A percentile compares a stretch with the other conserved stretches of the same genome.
Evolutionary conservation across 495 filamentous ascomycete species (phyloP).

Genomic region (Cudoniella acicularis): DNA sequence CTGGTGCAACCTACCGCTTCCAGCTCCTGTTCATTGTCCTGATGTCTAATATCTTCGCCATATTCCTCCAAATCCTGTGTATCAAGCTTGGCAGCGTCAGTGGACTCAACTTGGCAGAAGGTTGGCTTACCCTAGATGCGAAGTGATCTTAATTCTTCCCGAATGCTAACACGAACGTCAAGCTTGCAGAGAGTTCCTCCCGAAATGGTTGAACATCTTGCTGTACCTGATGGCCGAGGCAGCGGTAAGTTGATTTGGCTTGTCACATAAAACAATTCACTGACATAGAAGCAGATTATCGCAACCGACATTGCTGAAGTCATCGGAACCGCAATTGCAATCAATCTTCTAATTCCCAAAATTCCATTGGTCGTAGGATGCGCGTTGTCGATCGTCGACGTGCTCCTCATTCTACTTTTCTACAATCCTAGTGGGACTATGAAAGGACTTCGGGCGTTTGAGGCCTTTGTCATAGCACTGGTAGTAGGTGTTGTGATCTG

Average conservation of each 20-base stretch:
- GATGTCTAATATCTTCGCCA: conserved; percentile 79
- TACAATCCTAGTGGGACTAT: conserved; percentile 75
- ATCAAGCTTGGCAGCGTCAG: conserved; percentile 85
- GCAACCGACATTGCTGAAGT: conserved; percentile 92
- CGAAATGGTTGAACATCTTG: conserved; percentile 69
- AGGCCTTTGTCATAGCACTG: conserved; percentile 72
- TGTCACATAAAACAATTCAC: not conserved
- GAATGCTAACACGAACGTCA: no score
- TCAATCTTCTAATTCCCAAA: conserved; percentile 73
- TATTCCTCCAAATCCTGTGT: conserved; percentile 77
- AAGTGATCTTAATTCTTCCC: no score
- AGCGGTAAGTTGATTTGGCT: conserved; percentile 36
- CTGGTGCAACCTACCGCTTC: conserved; percentile 61
- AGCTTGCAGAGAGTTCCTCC: conserved; percentile 71
- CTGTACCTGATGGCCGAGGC: conserved; percentile 74
- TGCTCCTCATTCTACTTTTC: conserved; percentile 81
- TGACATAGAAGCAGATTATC: conserved; percentile 49
- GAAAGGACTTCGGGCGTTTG: conserved; percentile 70
- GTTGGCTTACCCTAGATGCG: no score
- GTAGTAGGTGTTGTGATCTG: conserved; percentile 86
- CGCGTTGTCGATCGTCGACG: conserved; percentile 79
- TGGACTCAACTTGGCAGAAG: conserved; percentile 76
- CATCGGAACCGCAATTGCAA: conserved; percentile 85
- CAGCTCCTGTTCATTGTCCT: conserved; percentile 77
- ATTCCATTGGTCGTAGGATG: conserved; percentile 85